Evolutionary conservation across 2,329 filamentous ascomycete species (phyloP), one percentile per base, ranked within the genome.

Genomic region (Lecanicillium sp.): DNA sequence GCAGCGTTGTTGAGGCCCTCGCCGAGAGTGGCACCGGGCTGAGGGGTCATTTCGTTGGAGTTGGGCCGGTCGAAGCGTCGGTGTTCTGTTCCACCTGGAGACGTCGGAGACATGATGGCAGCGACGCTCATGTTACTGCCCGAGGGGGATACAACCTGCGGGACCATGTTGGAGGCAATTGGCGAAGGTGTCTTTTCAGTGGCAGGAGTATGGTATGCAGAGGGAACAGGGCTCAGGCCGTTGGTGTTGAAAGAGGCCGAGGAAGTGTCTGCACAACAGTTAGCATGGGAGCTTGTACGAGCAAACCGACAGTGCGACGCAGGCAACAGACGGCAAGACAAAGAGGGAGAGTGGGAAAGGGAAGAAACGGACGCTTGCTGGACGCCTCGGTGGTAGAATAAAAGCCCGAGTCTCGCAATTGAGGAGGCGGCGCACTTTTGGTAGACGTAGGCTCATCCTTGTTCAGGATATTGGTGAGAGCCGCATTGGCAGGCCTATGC

Each of bases 91-190:
- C 56, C 62, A 5, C 59, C 60, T 5, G 72, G 63, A 2, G 69
- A 67, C 1, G 73, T 74, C 5, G 76, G 76, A 14, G 78, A 80
- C 9, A 81, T 74, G 61, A 81, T 80, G 14, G 76, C 76, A 15
- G 76, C 74, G 29, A 81, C 75, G 43, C 75, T 80, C 78, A 82
- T 82, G 51, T 74, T 71, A 48, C 70, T 71, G 12, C 69, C 67
- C 1, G 66, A 56, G 5, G 77, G 74, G 7, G 76, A 80, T 27
- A 73, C 60, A 14, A 78, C 55, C 32, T 73, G 73, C 2, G 70
- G 68, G 14, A 70, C 53, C 42, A 70, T 58, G 49, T 71, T 70
- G 29, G 66, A 49, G 29, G 70, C 64, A 14, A 74, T 71, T 8
- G 77, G 76, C 2, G 77, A 80, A 1, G 77, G 77, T 1, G 76